phyloP scores from a whole-genome alignment of 139 green algal species.

The Pseudopediastrum boryanum region DNA sequence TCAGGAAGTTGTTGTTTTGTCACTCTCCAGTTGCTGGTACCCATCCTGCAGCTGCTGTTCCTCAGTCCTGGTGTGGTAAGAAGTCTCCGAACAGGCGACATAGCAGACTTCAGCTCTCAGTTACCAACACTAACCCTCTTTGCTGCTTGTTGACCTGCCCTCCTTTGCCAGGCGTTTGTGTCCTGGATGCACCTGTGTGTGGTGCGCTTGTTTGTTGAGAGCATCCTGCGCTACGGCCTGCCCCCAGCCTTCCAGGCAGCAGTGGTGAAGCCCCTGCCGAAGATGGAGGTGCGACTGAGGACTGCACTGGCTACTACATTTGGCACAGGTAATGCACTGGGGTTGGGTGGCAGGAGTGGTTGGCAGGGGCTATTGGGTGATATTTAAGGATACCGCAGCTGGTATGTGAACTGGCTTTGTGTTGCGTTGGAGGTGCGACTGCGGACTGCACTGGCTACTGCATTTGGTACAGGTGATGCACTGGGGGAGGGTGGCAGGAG shows the following conservation, averaged over 20 bases:
- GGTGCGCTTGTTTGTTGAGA: conserved; percentile 96
- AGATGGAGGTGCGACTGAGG: conserved; percentile 66
- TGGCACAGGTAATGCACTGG: conserved; percentile 39
- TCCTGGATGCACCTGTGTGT: conserved; percentile 91
- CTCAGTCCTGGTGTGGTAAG: too few species aligned
- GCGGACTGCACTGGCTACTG: conserved; percentile 60
- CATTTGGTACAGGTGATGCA: conserved; percentile 61
- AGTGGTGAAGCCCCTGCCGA: conserved; percentile 78
- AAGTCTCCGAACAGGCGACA: too few species aligned
- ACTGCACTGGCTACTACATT: conserved; percentile 66
- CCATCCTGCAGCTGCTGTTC: too few species aligned
- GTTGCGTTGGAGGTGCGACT: conserved; percentile 63
- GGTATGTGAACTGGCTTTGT: too few species aligned
- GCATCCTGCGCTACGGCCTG: conserved; percentile 96
- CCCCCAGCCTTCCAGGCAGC: conserved; percentile 82
- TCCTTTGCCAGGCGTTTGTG: conserved; percentile 74
- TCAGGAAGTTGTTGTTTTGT: too few species aligned
- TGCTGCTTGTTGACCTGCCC: too few species aligned
- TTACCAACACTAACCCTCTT: neutral
- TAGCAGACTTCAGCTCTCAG: neutral
- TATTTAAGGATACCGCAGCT: too few species aligned
- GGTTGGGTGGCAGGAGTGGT: too few species aligned
- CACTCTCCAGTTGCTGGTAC: too few species aligned
- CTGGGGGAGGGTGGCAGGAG: too few species aligned
- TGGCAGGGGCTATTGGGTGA: too few species aligned